phyloP scores from a whole-genome alignment of 257 asterid species.

The Nicotiana tomentosiformis region DNA sequence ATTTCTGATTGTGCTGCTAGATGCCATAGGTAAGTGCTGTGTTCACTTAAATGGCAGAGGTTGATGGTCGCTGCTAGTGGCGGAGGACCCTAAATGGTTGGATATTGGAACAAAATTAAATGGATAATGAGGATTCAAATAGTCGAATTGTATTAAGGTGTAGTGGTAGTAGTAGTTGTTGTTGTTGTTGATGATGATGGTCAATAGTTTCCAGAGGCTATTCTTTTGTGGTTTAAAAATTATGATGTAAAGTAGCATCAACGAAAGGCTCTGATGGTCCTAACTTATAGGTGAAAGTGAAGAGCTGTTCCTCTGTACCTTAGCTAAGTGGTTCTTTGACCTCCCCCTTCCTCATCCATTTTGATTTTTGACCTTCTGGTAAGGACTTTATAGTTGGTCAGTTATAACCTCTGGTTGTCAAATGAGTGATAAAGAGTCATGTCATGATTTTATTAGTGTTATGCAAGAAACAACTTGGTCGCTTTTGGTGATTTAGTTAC shows the following conservation, averaged over 20 bases:
- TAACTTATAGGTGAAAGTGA: not conserved
- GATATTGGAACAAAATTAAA: not conserved
- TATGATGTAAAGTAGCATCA: not conserved
- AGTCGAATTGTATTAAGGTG: not conserved
- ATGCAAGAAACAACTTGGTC: not conserved
- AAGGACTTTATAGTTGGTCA: not conserved
- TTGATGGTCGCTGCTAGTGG: not conserved
- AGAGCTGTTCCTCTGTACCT: not conserved
- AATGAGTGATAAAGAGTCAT: not conserved
- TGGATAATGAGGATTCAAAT: not conserved
- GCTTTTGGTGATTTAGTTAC: not conserved
- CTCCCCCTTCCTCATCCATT: not conserved
- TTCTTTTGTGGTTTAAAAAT: not conserved
- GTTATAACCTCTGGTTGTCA: not conserved
- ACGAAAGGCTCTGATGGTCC: not conserved
- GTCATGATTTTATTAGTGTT: not conserved
- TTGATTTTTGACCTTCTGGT: not conserved
- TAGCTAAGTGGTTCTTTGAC: not conserved
- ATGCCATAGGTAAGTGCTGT: not conserved
- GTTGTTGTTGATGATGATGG: not conserved
- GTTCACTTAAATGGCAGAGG: not conserved
- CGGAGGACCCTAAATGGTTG: not conserved
- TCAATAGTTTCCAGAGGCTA: not conserved
- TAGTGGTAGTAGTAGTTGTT: not conserved
- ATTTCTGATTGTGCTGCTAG: not conserved